A percentile compares a stretch with the other conserved stretches of the same genome.
Conservation (phyloP, 257 asterid species). For the Asclepias syriaca region DNA sequence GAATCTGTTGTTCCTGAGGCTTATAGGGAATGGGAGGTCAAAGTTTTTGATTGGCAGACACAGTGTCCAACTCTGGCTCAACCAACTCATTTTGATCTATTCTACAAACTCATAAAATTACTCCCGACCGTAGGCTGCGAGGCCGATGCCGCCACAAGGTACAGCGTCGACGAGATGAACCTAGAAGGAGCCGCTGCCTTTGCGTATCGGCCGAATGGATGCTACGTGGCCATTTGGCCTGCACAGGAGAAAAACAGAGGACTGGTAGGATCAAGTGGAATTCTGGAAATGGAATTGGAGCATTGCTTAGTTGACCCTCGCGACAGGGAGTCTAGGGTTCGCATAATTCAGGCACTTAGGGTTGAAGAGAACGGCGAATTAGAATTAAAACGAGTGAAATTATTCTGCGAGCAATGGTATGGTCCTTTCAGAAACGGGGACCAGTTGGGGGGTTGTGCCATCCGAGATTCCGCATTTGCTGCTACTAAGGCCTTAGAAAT, state of each 20-base stretch:
- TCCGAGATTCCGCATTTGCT: constrained; percentile 91
- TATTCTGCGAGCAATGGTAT: constrained; percentile 87
- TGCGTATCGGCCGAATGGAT: constrained; percentile 57
- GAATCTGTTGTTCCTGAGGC: constrained; percentile 87
- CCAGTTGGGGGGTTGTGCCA: constrained; percentile 88
- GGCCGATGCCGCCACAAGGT: constrained; percentile 83
- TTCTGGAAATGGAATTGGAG: constrained; percentile 66
- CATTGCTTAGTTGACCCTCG: constrained; percentile 73
- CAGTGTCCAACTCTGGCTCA: constrained; percentile 92
- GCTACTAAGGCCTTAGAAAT: constrained; percentile 51
- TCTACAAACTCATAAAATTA: constrained; percentile 54
- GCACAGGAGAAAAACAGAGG: constrained; percentile 1
- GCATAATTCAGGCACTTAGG: constrained; percentile 49
- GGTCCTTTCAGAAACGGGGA: constrained; percentile 96
- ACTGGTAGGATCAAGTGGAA: neutral
- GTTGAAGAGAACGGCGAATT: constrained; percentile 15
- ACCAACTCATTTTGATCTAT: constrained; percentile 25
- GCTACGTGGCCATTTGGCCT: constrained; percentile 66
- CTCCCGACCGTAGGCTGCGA: constrained; percentile 96
- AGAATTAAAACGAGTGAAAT: constrained; percentile 38
- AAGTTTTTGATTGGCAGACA: constrained; percentile 91
- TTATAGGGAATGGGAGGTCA: constrained; percentile 85
- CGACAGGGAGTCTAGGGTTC: constrained; percentile 52
- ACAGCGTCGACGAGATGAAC: constrained; percentile 42
- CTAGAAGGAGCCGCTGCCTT: constrained; percentile 30